Evolutionary conservation across 164 flowering plant genomes (phyloP), one percentile per base, ranked within the genome.

Genomic region (Aristolochia fimbriata): DNA sequence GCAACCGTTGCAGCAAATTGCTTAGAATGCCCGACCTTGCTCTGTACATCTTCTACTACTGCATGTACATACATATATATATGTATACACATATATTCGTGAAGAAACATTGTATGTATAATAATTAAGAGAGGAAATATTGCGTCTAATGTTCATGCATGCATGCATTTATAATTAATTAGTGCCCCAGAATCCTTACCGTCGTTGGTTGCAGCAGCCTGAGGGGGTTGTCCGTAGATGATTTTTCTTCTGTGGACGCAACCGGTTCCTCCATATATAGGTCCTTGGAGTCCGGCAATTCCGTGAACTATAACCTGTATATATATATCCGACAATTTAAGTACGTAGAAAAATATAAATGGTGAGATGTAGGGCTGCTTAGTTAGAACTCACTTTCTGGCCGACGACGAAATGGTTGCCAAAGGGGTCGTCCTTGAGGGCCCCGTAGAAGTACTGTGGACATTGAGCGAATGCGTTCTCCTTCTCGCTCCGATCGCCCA

Each of bases 161-260:
- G n/a, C n/a, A n/a, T n/a, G n/a, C n/a, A n/a, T n/a, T n/a, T n/a
- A n/a, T n/a, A n/a, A n/a, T n/a, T n/a, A n/a, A n/a, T n/a, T n/a
- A n/a, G n/a, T n/a, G n/a, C n/a, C 30, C 30, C 30, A 37, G 7
- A 37, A 37, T 37, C 43, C 43, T 37, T 37, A 37, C 43, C 43
- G 43, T 1, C 43, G 43, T 1, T 37, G 9, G 12, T 37, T 10
- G 12, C 11, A 37, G 9, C 43, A 37, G n/a, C 51, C 24, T 53
- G 22, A 8, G 55, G 59, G 12, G 13, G 50, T 20, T 48, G n/a
- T 7, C 88, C 92, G 47, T 82, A 83, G 5, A 83, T 75, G 15
- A 80, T 73, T 60, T 80, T 76, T 68, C 88, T 59, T 57, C 78
- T 65, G 53, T 81, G 88, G 51, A 85, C 73, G 53, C 84, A 78